phyloP scores from a whole-genome alignment of 1,284 basidiomycete genomes.

The Irpex lacteus region DNA sequence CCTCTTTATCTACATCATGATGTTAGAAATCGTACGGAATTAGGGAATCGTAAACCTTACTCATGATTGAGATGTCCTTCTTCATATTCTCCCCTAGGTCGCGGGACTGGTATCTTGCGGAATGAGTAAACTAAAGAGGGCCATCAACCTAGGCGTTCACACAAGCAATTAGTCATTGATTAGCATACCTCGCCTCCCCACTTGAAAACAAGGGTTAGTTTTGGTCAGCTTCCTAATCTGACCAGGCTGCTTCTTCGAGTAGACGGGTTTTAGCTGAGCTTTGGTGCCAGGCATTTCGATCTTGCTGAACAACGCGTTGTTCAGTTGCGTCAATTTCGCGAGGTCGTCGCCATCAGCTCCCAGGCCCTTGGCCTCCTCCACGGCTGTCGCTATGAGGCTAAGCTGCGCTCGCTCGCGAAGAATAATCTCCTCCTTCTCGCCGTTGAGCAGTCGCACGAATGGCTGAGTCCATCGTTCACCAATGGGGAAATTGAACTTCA shows the following conservation, averaged over 20 bases:
- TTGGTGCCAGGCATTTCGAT: constrained; percentile 94
- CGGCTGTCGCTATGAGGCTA: constrained; percentile 77
- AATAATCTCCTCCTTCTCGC: constrained; percentile 94
- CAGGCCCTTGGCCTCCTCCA: constrained; percentile 79
- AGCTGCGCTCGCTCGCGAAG: constrained; percentile 87
- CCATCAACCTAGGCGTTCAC: background rate
- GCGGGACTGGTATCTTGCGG: constrained; percentile 93
- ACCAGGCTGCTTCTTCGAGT: constrained; percentile 77
- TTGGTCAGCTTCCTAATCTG: constrained; percentile 78
- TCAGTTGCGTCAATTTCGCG: constrained; percentile 80
- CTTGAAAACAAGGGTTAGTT: constrained; percentile 94
- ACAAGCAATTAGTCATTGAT: background rate
- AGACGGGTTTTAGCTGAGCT: constrained; percentile 91
- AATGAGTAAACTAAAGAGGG: constrained; percentile 82
- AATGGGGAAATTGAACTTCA: constrained; percentile 90
- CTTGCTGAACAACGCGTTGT: constrained; percentile 91
- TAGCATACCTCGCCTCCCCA: constrained; percentile 92
- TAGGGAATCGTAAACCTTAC: constrained; percentile 42
- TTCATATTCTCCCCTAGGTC: constrained; percentile 96
- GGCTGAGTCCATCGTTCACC: constrained; percentile 91
- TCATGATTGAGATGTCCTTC: constrained; percentile 95
- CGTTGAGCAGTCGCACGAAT: constrained; percentile 89
- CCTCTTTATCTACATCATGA: constrained; percentile 72
- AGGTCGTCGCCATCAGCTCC: constrained; percentile 85
- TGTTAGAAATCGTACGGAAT: background rate